Evolutionary conservation across 1,284 basidiomycete species (phyloP), one percentile per base, ranked within the genome.

Genomic region (Butyriboletus appendiculatus): DNA sequence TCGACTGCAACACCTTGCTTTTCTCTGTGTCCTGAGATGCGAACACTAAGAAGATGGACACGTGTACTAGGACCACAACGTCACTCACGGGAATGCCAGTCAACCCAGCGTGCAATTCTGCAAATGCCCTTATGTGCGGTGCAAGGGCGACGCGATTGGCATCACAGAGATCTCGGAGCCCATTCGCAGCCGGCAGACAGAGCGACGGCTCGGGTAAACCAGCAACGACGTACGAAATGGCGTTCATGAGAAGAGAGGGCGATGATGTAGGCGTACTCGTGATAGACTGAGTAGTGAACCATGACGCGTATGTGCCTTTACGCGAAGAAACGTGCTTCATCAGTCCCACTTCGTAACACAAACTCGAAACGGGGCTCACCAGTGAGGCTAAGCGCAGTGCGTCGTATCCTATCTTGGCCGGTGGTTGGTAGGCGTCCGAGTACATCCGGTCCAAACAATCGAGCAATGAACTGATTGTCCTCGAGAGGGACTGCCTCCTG

Each of bases 401-500:
- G 77, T 24, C 92, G 79, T 20, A 94, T 76, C 38, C 89, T 81
- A 46, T 81, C 77, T 37, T 81, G 77, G 2, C 86, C 88, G 0
- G 81, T 73, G 0, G 79, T 80, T 0, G 92, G 86, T 14, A 95
- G 68, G 14, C 78, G 73, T 6, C 83, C 85, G 3, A 94, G 78
- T 14, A 93, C 76, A 14, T 84, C 81, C 0, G 83, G 75, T 12
- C 84, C 84, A 66, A 95, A 94, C 14, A 96, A 59, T 15, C 83
- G 77, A 12, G 80, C 75, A 2, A 96, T 76, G 52, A 84, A 79
- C 2, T 75, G 75, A 32, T 84, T 82, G 49, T 85, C 82, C 42
- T 90, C 88, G 11, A 92, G 71, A 16, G 92, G 90, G 4, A 95
- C 79, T 0, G 91, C 91, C 75, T 96, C 94, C 64, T 94, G 90